Base-by-base conservation (phyloP, 2,329 filamentous ascomycete species). In the Pezicula carpinea region DNA sequence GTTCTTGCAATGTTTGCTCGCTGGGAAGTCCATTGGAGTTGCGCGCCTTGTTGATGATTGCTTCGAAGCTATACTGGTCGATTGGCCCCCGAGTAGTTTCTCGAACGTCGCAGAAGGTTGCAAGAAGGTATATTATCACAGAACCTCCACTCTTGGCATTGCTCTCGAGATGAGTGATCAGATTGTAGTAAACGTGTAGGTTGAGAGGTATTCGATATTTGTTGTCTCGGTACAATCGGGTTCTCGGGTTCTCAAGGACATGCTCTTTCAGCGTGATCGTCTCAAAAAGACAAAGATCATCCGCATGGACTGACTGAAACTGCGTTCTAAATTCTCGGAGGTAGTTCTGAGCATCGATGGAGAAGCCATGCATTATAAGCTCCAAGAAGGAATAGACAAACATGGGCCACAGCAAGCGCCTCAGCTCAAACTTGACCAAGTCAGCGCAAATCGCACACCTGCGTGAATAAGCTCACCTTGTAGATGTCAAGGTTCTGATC, bases 331-430 rank as follows among this genome's bases (percentile, higher is more conserved):
- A 82, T 4, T 77, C 73, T 22, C 80, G 76, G 51, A 95, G 83
- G 61, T 95, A 92, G 2, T 76, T 71, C 55, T 87, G 83, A 13
- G 84, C 82, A 49, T 95, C 89, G 33, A 80, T 79, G 1, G 79
- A 71, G 57, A 86, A 90, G 53, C 82, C 82, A 50, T 89, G 80
- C 29, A 75, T 75, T 22, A 95, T 78, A 46, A 97, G 78, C 48
- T 89, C 83, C 21, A 99, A 73, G 62, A 87, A 96, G 0, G 89
- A 93, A 67, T 99, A 95, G 43, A 97, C 87, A 61, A 96, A 97
- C 1, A 95, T 72, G 0, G 93, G 93, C 90, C 93, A 99, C 14
- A 96, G 71, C 4, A 97, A 74, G 56, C 95, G 90, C 49, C 82
- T 79, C 3, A 99, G 75, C 69, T 99, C 93, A 38, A 92, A 89